These are phyloP conservation scores for Saccharomycopsis oosterbeekiorum DNA, from an alignment of 805 yeast species.

Conservation along the genomic window DNA sequence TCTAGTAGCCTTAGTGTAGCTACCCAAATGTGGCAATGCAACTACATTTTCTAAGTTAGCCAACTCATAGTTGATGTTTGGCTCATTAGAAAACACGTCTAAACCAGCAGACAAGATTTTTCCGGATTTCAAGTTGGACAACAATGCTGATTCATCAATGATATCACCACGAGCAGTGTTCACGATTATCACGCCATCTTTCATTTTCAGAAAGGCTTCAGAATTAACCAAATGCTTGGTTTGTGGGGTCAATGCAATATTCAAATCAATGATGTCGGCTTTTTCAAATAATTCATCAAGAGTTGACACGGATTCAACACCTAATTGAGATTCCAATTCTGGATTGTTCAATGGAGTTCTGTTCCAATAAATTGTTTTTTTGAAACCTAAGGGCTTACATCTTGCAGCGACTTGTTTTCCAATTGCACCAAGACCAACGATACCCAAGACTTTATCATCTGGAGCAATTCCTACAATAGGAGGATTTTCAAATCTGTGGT, in stretches of 20 bases:
- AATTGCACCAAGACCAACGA: constrained; percentile 40
- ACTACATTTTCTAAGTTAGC: constrained; percentile 56
- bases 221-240: constrained; percentile 33
- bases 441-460: constrained; percentile 34
- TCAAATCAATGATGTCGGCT: constrained; percentile 28
- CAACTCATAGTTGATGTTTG: constrained; percentile 54
- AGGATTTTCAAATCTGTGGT: constrained; percentile 35
- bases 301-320: constrained; percentile 24
- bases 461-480: constrained; percentile 32
- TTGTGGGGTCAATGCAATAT: constrained; percentile 31
- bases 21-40: constrained; percentile 87
- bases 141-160: constrained; percentile 54
- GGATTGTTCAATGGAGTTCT: constrained; percentile 30
- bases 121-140: constrained; percentile 48
- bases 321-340: constrained; percentile 26
- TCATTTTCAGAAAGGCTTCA: constrained; percentile 55
- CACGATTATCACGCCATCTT: constrained; percentile 63
- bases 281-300: constrained; percentile 23
- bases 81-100: constrained; percentile 72
- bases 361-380: constrained; percentile 33
- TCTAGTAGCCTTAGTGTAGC: constrained; percentile 66
- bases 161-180: constrained; percentile 89
- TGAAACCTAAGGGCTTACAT: constrained; percentile 36
- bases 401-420: constrained; percentile 35
- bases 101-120: constrained; percentile 60